A percentile compares a stretch with the other conserved stretches of the same genome.
Conservation (phyloP, 306 rosid genomes). For the Pyrus pyrifolia region DNA sequence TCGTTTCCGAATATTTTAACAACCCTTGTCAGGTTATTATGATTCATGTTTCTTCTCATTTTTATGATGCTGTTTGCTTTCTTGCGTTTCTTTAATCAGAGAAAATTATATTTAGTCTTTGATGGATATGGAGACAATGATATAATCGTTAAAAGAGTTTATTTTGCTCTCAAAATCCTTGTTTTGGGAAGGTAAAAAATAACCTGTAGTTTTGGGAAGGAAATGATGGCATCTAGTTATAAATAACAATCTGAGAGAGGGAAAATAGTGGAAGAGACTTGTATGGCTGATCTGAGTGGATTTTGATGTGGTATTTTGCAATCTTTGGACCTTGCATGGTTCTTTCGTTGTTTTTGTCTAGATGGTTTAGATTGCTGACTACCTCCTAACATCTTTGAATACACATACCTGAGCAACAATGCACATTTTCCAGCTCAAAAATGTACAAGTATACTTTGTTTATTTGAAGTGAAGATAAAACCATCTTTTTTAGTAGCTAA, state of each 20-base stretch:
- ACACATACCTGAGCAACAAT: not conserved
- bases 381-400: not conserved
- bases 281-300: not conserved
- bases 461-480: not conserved
- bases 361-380: not conserved
- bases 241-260: not conserved
- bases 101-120: not conserved
- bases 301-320: not conserved
- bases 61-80: slow-evolving; percentile 1
- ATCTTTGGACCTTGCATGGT: not conserved
- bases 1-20: slow-evolving; percentile 33
- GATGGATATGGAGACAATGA: not conserved
- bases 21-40: slow-evolving; percentile 68
- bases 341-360: not conserved
- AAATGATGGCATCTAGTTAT: not conserved
- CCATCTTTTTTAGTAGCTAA: not conserved
- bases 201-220: not conserved
- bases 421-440: not conserved
- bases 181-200: not conserved
- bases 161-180: not conserved
- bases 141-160: not conserved
- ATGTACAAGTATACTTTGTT: not conserved
- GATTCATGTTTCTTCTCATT: slow-evolving; percentile 10
- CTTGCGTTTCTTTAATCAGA: not conserved
- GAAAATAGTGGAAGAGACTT: not conserved